phyloP scores from a whole-genome alignment of 768 basidiomycete genomes.

The Inosperma sp. region DNA sequence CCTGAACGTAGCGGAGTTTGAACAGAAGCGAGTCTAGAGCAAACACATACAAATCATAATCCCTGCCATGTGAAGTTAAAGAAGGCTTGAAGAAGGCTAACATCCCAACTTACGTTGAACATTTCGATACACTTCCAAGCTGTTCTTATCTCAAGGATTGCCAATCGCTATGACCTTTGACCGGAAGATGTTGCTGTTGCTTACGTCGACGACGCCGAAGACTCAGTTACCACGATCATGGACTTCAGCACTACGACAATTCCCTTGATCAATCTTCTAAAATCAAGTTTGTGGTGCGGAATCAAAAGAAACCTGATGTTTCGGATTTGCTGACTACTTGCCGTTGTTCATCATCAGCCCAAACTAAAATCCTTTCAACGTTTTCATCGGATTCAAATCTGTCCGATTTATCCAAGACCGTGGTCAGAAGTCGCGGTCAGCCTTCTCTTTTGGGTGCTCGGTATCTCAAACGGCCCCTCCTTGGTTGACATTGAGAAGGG shows the following conservation, averaged over 20 bases:
- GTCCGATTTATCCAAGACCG: constrained; percentile 3
- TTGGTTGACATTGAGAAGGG: constrained; percentile 13
- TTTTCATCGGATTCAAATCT: constrained; percentile 12
- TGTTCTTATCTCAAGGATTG: constrained; percentile 4
- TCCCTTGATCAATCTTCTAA: constrained; percentile 8
- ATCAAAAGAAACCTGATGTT: constrained; percentile 10
- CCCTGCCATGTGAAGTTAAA: no score
- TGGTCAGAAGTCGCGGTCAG: constrained; percentile 10
- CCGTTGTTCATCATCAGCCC: constrained; percentile 4
- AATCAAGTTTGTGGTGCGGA: constrained; percentile 10
- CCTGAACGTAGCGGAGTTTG: no score
- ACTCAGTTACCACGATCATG: background rate
- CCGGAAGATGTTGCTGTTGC: background rate
- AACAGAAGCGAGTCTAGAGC: no score
- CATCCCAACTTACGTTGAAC: constrained; percentile 3
- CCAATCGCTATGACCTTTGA: background rate
- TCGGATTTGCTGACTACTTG: constrained; percentile 8
- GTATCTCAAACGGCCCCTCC: constrained; percentile 11
- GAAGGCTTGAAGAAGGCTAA: constrained; percentile 13
- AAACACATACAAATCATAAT: no score
- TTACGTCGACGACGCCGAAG: constrained; percentile 1
- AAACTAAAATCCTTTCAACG: constrained; percentile 5
- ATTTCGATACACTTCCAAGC: constrained; percentile 9
- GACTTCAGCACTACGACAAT: background rate
- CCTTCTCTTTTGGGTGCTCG: constrained; percentile 18